These are phyloP conservation scores for Kockiozyma suomiensis DNA, from an alignment of 805 yeast species.

Conservation along the genomic window DNA sequence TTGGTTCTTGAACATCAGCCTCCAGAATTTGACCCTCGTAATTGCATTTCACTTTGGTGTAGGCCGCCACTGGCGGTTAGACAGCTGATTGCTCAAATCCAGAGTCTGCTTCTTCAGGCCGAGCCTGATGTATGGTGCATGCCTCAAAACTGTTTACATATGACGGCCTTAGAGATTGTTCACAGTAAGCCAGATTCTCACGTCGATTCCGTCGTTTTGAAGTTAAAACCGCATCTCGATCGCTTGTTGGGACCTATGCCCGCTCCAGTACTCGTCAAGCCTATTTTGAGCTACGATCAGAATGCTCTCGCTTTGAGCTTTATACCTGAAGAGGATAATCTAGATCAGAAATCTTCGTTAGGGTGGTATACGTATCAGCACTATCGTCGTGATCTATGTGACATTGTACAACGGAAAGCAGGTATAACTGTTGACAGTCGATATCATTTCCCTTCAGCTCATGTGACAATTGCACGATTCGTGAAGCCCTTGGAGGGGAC, in stretches of 20 bases:
- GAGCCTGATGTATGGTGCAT: conserved; percentile 31
- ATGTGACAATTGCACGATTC: conserved; percentile 36
- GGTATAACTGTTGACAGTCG: conserved; percentile 30
- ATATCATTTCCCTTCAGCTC: conserved; percentile 35
- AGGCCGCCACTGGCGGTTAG: conserved; percentile 24
- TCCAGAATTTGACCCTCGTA: conserved; percentile 31
- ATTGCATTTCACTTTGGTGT: conserved; percentile 31
- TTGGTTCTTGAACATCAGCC: conserved; percentile 26
- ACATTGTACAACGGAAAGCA: conserved; percentile 13
- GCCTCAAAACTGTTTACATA: conserved; percentile 36
- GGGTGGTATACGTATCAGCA: conserved; percentile 33
- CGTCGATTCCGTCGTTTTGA: neutral
- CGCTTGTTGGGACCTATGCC: conserved; percentile 24
- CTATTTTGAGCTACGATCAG: conserved; percentile 28
- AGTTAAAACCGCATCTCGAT: conserved; percentile 14
- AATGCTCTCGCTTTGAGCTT: conserved; percentile 31
- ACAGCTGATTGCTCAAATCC: conserved; percentile 17
- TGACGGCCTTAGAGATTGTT: conserved; percentile 31
- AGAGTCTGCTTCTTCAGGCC: conserved; percentile 12
- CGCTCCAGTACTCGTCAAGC: conserved; percentile 27
- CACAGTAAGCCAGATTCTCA: conserved; percentile 24
- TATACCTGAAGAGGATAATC: conserved; percentile 17
- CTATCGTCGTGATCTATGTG: conserved; percentile 24
- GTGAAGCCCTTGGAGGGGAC: conserved; percentile 15
- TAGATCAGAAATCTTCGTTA: neutral